phyloP scores from a whole-genome alignment of 306 rosid genomes.

The Gillenia trifoliata region DNA sequence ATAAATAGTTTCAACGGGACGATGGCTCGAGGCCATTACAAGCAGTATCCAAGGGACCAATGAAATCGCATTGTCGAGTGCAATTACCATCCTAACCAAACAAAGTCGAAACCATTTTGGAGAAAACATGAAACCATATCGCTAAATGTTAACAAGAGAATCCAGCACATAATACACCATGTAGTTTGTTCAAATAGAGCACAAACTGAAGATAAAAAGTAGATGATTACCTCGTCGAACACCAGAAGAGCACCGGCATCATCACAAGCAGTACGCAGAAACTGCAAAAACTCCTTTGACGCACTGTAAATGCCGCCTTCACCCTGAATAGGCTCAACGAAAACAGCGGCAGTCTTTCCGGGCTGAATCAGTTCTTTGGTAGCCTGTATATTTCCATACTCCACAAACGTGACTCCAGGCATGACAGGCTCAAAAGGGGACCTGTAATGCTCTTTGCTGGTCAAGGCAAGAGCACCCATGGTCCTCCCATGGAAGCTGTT shows the following conservation, averaged over 20 bases:
- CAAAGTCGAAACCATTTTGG: not conserved
- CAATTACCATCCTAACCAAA: not conserved
- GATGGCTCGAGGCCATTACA: not conserved
- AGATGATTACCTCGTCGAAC: conserved; percentile 75
- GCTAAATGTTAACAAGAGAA: not conserved
- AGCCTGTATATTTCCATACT: conserved; percentile 70
- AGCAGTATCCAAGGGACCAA: not conserved
- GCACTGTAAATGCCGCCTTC: conserved; percentile 93
- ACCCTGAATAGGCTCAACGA: conserved; percentile 94
- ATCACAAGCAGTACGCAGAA: conserved; percentile 70
- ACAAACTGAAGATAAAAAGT: not conserved
- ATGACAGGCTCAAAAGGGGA: conserved; percentile 89
- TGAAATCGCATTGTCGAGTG: not conserved
- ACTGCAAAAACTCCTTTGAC: conserved; percentile 73
- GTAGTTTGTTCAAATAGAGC: not conserved
- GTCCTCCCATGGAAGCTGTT: conserved; percentile 95
- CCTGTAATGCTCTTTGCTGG: conserved; percentile 87
- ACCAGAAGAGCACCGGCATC: conserved; percentile 76
- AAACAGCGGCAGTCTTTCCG: conserved; percentile 77
- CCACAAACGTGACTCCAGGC: conserved; percentile 89
- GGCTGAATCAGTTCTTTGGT: conserved; percentile 51
- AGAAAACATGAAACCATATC: not conserved
- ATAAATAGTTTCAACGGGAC: not conserved
- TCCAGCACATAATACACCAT: not conserved
- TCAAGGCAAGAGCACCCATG: conserved; percentile 90